Evolutionary conservation across 257 asterid species (phyloP).

Genomic region (Ophiorrhiza pumila): DNA sequence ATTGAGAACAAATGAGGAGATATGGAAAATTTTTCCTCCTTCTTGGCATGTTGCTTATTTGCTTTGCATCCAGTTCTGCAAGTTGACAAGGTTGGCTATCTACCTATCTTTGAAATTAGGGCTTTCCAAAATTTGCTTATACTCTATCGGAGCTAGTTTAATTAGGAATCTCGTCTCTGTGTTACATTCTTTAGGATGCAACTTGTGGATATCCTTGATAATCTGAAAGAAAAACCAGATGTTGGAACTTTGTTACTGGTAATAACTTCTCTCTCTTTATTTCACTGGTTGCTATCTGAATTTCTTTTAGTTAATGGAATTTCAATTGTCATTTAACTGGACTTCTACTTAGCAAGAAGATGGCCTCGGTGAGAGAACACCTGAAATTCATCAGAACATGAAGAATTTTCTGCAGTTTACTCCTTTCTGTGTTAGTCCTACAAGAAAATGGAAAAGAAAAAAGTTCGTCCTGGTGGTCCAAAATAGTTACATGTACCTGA

Average conservation of each 20-base stretch:
- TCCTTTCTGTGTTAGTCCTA: not conserved
- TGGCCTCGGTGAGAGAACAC: not conserved
- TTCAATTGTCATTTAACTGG: not conserved
- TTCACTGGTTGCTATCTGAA: not conserved
- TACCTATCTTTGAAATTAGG: conserved; percentile 6
- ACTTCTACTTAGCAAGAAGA: not conserved
- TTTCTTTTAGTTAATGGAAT: not conserved
- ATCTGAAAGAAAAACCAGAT: conserved; percentile 93
- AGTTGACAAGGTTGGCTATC: conserved; percentile 77
- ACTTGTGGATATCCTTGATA: conserved; percentile 80
- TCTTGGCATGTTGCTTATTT: conserved; percentile 92
- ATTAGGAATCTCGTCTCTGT: not conserved
- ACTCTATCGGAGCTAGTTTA: not conserved
- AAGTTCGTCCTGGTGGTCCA: not conserved
- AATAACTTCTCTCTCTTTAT: conserved; percentile 12
- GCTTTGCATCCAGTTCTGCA: conserved; percentile 97
- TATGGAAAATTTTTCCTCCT: conserved; percentile 90
- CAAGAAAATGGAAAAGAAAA: not conserved
- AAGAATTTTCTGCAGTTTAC: not conserved
- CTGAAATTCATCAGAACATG: not conserved
- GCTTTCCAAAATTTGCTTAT: not conserved
- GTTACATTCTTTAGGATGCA: conserved; percentile 39
- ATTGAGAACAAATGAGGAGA: conserved; percentile 88
- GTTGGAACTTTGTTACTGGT: conserved; percentile 83
- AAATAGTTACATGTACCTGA: not conserved